These are phyloP conservation scores for Bretschneidera sinensis DNA, from an alignment of 345 rosid species.

Conservation along the genomic window DNA sequence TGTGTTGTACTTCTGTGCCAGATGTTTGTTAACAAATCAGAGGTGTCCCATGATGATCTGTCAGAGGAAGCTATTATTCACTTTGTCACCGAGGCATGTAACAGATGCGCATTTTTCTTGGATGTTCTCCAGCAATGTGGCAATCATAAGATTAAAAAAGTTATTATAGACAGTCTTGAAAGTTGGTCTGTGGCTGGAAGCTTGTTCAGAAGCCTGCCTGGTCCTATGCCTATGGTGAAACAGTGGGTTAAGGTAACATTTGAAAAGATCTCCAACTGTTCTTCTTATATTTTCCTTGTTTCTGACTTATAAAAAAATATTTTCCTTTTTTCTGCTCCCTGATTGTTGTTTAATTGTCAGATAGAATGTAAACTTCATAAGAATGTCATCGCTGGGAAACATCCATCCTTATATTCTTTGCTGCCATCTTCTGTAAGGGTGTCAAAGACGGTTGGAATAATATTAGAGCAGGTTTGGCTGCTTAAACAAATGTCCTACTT, in stretches of 20 bases:
- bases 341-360: slow-evolving; percentile 41
- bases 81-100: slow-evolving; percentile 54
- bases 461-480: slow-evolving; percentile 76
- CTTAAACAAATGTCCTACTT: slow-evolving; percentile 8
- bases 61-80: slow-evolving; percentile 50
- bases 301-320: too few relatives aligned
- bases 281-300: slow-evolving; percentile 14
- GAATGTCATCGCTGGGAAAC: slow-evolving; percentile 29
- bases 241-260: slow-evolving; percentile 88
- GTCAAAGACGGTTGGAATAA: slow-evolving; percentile 44
- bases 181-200: slow-evolving; percentile 62
- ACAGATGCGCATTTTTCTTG: slow-evolving; percentile 58
- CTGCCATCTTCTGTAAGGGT: slow-evolving; percentile 42
- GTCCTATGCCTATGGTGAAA: slow-evolving; percentile 67
- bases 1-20: slow-evolving; percentile 46
- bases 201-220: slow-evolving; percentile 42
- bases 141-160: slow-evolving; percentile 32
- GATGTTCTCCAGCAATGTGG: slow-evolving; percentile 67
- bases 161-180: slow-evolving; percentile 44
- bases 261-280: slow-evolving; percentile 12
- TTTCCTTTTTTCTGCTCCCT: slow-evolving; percentile 26
- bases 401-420: slow-evolving; percentile 44
- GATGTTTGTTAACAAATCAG: slow-evolving; percentile 30
- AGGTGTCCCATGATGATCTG: slow-evolving; percentile 26
- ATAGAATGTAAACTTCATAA: slow-evolving; percentile 41